Percentiles rank a stretch among this genome's conserved stretches.
phyloP scores from a whole-genome alignment of 768 basidiomycete genomes.

The Leccinum rimulosum region DNA sequence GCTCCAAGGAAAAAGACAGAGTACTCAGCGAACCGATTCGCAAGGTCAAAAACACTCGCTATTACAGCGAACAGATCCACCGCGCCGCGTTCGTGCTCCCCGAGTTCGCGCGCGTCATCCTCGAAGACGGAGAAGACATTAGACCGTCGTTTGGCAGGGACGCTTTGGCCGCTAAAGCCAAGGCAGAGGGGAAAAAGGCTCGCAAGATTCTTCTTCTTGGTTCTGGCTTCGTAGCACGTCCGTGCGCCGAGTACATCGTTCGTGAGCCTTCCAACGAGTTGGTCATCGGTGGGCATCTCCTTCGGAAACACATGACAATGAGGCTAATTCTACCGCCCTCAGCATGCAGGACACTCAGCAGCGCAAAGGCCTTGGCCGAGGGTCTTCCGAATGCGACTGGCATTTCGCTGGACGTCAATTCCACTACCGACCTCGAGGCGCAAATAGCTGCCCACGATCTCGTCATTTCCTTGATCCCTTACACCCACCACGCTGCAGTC shows the following conservation, averaged over 20 bases:
- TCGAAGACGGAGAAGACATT: constrained; percentile 72
- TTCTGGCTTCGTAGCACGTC: constrained; percentile 92
- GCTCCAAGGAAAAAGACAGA: constrained; percentile 70
- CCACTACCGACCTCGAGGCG: constrained; percentile 68
- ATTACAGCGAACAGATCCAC: constrained; percentile 87
- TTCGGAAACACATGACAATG: background rate
- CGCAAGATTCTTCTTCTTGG: constrained; percentile 82
- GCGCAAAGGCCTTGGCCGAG: constrained; percentile 65
- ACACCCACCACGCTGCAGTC: constrained; percentile 85
- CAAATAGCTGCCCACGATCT: constrained; percentile 86
- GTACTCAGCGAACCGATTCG: constrained; percentile 74
- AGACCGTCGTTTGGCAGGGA: constrained; percentile 73
- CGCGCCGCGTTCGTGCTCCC: constrained; percentile 83
- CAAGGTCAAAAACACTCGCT: constrained; percentile 65
- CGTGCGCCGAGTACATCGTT: constrained; percentile 93
- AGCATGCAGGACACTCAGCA: constrained; percentile 87
- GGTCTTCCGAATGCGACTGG: constrained; percentile 70
- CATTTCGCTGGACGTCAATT: constrained; percentile 78
- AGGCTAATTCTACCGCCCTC: constrained; percentile 3
- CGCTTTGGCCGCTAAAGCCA: constrained; percentile 41
- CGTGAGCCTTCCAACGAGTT: constrained; percentile 78
- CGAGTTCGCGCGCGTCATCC: constrained; percentile 78
- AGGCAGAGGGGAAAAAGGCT: constrained; percentile 50
- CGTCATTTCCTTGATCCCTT: constrained; percentile 95
- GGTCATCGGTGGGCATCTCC: constrained; percentile 66